Evolutionary conservation across 2,329 filamentous ascomycete species (phyloP).

Genomic region (Exophiala sp.): DNA sequence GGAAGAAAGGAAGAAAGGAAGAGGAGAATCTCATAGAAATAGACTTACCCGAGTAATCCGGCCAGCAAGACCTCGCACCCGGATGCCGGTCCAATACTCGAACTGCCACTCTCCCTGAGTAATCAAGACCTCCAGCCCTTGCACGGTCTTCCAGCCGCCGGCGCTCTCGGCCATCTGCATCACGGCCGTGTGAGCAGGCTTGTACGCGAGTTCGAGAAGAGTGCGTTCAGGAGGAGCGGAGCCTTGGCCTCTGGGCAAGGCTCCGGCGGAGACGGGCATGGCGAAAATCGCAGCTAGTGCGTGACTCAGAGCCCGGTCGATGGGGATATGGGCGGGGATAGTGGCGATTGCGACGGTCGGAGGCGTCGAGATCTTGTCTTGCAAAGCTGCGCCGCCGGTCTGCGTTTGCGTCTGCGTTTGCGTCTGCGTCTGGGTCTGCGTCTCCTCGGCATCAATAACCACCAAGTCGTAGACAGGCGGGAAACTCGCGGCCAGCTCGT

Average conservation of each 20-base stretch:
- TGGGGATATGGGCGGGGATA: conserved; percentile 79
- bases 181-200: conserved; percentile 72
- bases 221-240: conserved; percentile 4
- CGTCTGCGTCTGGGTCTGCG: background rate
- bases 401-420: background rate
- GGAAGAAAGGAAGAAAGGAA: too few species aligned
- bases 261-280: background rate
- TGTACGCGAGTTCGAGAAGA: conserved; percentile 94
- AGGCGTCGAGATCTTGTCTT: conserved; percentile 31
- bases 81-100: conserved; percentile 75
- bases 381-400: too few species aligned
- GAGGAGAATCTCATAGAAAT: too few species aligned
- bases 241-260: conserved; percentile 5
- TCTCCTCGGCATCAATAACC: conserved; percentile 47
- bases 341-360: conserved; percentile 77
- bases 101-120: conserved; percentile 83
- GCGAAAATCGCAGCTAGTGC: conserved; percentile 54
- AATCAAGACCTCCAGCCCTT: conserved; percentile 81
- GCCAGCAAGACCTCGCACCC: conserved; percentile 20
- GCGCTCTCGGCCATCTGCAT: conserved; percentile 71
- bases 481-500: conserved; percentile 64
- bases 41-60: conserved; percentile 38
- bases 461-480: conserved; percentile 64
- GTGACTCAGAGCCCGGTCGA: conserved; percentile 65
- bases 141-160: conserved; percentile 70